Percentiles rank a stretch among this genome's conserved stretches.
These are phyloP conservation scores for Salix udensis DNA, from an alignment of 345 rosid genomes.

Conservation along the genomic window DNA sequence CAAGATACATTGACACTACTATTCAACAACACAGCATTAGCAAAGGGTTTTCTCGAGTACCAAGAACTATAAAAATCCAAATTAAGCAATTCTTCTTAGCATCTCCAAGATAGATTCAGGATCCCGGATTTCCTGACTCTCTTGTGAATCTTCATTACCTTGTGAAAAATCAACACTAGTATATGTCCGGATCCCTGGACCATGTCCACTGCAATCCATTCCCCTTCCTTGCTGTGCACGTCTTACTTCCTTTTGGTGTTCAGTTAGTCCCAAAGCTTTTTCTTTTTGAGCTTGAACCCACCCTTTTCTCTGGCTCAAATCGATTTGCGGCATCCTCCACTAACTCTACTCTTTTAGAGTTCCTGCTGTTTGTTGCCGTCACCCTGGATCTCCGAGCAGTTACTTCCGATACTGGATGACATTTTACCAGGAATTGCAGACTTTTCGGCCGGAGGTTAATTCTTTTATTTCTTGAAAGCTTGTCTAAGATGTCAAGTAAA, in stretches of 20 bases:
- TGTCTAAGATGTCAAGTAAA: conserved; percentile 44
- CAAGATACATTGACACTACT: no score
- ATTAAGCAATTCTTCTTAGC: conserved; percentile 21
- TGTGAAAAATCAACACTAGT: conserved; percentile 49
- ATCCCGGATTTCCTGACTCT: conserved; percentile 30
- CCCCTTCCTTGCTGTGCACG: conserved; percentile 49
- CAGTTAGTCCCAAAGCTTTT: conserved; percentile 38
- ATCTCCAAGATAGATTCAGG: conserved; percentile 30
- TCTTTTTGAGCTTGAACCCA: conserved; percentile 22
- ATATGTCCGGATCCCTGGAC: conserved; percentile 47
- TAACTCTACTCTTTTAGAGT: conserved; percentile 42
- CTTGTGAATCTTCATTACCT: conserved; percentile 45
- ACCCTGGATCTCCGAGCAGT: conserved; percentile 28
- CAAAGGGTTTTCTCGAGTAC: not conserved
- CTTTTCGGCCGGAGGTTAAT: conserved; percentile 35
- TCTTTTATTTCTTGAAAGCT: conserved; percentile 43
- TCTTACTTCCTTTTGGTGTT: conserved; percentile 55
- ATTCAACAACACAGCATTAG: no score
- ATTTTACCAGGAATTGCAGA: conserved; percentile 20
- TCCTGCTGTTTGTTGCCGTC: conserved; percentile 29
- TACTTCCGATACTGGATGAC: conserved; percentile 4
- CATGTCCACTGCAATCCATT: conserved; percentile 44
- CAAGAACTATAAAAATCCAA: not conserved
- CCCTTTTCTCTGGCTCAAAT: conserved; percentile 6
- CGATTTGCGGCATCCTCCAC: not conserved